Conservation (phyloP, 2,329 filamentous ascomycete species). For the Ascochyta koolunga region DNA sequence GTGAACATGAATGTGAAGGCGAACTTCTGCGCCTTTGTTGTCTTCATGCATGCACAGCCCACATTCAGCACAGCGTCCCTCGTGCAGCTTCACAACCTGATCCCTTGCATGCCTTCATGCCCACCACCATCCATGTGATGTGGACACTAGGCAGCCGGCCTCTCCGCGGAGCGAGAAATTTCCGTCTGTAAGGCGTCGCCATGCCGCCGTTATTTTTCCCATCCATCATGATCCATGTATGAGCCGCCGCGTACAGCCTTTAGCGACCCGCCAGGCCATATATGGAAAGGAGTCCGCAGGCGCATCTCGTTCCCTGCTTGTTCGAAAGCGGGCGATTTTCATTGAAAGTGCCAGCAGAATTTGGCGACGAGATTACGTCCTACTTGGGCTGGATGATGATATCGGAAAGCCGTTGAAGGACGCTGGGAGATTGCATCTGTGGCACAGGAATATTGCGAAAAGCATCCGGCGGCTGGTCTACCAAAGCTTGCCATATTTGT, state of each 20-base stretch:
- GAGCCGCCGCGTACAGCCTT: constrained; percentile 17
- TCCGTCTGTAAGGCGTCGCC: constrained; percentile 31
- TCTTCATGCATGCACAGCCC: constrained; percentile 3
- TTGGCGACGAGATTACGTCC: constrained; percentile 27
- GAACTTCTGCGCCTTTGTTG: no score
- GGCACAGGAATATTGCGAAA: constrained; percentile 16
- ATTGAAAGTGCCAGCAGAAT: constrained; percentile 23
- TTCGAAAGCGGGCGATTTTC: constrained; percentile 24
- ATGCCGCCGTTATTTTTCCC: constrained; percentile 15
- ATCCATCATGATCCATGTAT: neutral
- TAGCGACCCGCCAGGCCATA: constrained; percentile 26
- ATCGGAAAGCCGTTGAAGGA: constrained; percentile 38
- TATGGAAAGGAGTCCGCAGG: constrained; percentile 23
- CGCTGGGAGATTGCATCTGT: constrained; percentile 21
- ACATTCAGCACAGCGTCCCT: constrained; percentile 5
- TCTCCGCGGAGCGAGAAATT: constrained; percentile 38
- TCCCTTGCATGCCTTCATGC: constrained; percentile 17
- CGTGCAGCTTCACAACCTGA: constrained; percentile 17
- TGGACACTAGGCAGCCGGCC: neutral
- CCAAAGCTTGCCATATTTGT: constrained; percentile 13
- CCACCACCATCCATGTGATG: constrained; percentile 20
- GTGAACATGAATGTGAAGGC: no score
- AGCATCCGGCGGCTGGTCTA: constrained; percentile 1
- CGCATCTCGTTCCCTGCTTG: constrained; percentile 24
- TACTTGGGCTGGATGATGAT: constrained; percentile 16